Conservation (phyloP, 345 rosid genomes). For the Angophora floribunda region DNA sequence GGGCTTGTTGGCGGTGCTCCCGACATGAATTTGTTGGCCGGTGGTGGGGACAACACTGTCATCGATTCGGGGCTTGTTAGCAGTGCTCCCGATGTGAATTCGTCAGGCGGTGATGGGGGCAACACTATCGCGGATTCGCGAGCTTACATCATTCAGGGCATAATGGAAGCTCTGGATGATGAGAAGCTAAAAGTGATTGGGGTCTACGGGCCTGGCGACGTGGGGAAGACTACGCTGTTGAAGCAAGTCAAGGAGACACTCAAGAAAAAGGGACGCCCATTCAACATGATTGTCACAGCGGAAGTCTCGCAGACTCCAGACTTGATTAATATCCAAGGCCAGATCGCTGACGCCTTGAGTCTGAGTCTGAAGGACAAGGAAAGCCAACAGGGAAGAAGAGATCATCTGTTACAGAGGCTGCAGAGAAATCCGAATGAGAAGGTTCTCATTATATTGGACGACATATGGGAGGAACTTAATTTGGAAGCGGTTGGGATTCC, state of each 20-base stretch:
- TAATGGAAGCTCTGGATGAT: neutral
- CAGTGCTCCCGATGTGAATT: neutral
- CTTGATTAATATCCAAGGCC: neutral
- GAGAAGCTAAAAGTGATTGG: neutral
- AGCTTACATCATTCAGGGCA: neutral
- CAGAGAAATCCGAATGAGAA: neutral
- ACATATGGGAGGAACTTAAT: neutral
- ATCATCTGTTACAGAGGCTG: neutral
- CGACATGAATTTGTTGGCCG: no score
- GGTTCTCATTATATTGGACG: neutral
- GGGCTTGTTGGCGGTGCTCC: no score
- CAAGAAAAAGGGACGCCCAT: neutral
- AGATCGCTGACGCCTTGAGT: neutral
- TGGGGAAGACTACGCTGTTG: neutral
- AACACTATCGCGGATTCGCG: fast-evolving
- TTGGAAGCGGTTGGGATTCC: neutral
- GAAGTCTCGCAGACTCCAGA: neutral
- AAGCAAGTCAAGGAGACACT: neutral
- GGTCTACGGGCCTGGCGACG: neutral
- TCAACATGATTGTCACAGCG: neutral
- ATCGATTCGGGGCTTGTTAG: neutral
- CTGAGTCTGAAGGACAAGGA: neutral
- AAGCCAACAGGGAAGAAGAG: fast-evolving
- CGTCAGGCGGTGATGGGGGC: fast-evolving
- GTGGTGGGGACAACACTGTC: no score